Evolutionary conservation across 495 filamentous ascomycete genomes (phyloP).

Genomic region (Talaromyces wortmannii): DNA sequence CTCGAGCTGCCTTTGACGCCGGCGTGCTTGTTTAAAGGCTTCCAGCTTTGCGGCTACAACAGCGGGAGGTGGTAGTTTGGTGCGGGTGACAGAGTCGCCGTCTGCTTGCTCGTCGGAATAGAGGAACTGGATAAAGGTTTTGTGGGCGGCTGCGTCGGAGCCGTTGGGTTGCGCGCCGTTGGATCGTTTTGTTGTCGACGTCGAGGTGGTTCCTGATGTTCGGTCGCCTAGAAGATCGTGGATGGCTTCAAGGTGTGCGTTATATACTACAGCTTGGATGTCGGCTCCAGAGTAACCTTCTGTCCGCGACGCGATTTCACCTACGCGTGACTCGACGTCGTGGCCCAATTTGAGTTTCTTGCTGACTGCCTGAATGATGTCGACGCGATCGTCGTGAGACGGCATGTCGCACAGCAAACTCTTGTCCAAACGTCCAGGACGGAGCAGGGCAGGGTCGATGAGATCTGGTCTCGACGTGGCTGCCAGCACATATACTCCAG

Average conservation of each 20-base stretch:
- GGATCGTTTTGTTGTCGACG: conserved; percentile 21
- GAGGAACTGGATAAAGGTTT: conserved; percentile 74
- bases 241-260: conserved; percentile 94
- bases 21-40: conserved; percentile 60
- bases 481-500: conserved; percentile 91
- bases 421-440: conserved; percentile 89
- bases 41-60: conserved; percentile 69
- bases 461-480: conserved; percentile 87
- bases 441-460: conserved; percentile 86
- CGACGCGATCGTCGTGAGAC: conserved; percentile 64
- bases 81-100: conserved; percentile 27
- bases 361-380: conserved; percentile 78
- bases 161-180: conserved; percentile 21
- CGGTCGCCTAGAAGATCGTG: conserved; percentile 78
- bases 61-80: conserved; percentile 54
- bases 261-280: conserved; percentile 89
- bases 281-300: conserved; percentile 95
- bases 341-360: conserved; percentile 66
- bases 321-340: conserved; percentile 42
- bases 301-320: conserved; percentile 67
- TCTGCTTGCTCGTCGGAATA: conserved; percentile 52
- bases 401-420: conserved; percentile 86
- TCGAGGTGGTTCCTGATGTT: conserved; percentile 18
- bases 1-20: conserved; percentile 47
- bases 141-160: conserved; percentile 23